Evolutionary conservation across 768 basidiomycete genomes (phyloP).

Genomic region (Tulasnella sp.): DNA sequence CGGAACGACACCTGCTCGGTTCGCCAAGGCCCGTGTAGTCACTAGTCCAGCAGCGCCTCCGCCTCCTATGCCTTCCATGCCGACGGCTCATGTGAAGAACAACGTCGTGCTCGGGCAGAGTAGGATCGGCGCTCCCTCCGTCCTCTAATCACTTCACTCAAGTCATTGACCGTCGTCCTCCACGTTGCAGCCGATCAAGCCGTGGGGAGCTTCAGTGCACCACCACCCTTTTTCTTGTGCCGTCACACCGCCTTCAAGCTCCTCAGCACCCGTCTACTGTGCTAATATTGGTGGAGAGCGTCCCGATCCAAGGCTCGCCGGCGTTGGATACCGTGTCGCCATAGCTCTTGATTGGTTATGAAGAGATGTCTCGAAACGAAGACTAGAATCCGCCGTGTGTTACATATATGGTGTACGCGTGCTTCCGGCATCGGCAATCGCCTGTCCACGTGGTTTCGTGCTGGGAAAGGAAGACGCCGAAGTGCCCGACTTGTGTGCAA

Average conservation of each 20-base stretch:
- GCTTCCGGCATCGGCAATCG: background rate
- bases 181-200: background rate
- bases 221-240: background rate
- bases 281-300: too few relatives aligned
- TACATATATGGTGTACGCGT: background rate
- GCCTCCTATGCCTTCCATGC: conserved; percentile 1
- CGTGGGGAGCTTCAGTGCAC: too few relatives aligned
- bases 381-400: background rate
- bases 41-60: conserved; percentile 3
- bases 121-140: background rate
- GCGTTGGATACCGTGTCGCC: background rate
- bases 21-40: background rate
- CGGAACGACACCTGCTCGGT: background rate
- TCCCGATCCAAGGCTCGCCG: too few relatives aligned
- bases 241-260: background rate
- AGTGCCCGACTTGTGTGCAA: background rate
- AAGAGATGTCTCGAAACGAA: background rate
- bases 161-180: background rate
- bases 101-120: background rate
- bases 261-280: too few relatives aligned
- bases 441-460: background rate
- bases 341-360: background rate
- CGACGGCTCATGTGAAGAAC: background rate
- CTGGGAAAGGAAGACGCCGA: background rate
- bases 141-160: background rate